phyloP scores from a whole-genome alignment of 1,284 basidiomycete genomes.

The Ustilago bromivora region DNA sequence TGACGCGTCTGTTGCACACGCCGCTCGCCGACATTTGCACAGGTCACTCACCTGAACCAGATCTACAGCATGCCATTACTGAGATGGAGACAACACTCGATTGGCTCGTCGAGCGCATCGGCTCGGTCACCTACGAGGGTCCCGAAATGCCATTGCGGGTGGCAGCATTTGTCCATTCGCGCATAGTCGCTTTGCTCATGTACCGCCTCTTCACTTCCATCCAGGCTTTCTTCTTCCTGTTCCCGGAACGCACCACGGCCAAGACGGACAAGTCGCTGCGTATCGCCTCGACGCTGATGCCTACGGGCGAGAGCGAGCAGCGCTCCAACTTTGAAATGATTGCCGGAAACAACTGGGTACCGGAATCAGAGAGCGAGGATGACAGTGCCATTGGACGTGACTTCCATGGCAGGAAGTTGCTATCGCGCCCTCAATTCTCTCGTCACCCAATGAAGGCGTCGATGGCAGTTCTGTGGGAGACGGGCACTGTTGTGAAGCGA shows the following conservation, averaged over 20 bases:
- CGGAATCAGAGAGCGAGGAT: conserved; percentile 49
- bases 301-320: conserved; percentile 38
- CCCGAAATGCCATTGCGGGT: conserved; percentile 55
- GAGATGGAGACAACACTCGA: conserved; percentile 55
- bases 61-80: conserved; percentile 55
- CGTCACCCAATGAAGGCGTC: conserved; percentile 52
- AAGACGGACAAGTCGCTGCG: conserved; percentile 50
- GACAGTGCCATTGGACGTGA: conserved; percentile 36
- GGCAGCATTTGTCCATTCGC: conserved; percentile 49
- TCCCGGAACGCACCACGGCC: conserved; percentile 39
- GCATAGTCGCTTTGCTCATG: conserved; percentile 45
- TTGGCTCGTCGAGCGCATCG: conserved; percentile 46
- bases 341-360: conserved; percentile 25
- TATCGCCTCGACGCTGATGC: conserved; percentile 51
- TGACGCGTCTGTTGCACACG: conserved; percentile 54
- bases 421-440: conserved; percentile 48
- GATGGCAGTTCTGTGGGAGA: conserved; percentile 51
- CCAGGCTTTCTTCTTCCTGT: conserved; percentile 48
- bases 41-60: conserved; percentile 53
- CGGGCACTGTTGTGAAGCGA: conserved; percentile 36
- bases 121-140: conserved; percentile 41
- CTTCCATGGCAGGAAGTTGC: conserved; percentile 39
- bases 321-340: conserved; percentile 55
- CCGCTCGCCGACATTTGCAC: conserved; percentile 54
- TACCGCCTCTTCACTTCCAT: conserved; percentile 54